These are phyloP conservation scores for Aspergillus sojae DNA, from an alignment of 2,329 filamentous ascomycete species.

Conservation along the genomic window DNA sequence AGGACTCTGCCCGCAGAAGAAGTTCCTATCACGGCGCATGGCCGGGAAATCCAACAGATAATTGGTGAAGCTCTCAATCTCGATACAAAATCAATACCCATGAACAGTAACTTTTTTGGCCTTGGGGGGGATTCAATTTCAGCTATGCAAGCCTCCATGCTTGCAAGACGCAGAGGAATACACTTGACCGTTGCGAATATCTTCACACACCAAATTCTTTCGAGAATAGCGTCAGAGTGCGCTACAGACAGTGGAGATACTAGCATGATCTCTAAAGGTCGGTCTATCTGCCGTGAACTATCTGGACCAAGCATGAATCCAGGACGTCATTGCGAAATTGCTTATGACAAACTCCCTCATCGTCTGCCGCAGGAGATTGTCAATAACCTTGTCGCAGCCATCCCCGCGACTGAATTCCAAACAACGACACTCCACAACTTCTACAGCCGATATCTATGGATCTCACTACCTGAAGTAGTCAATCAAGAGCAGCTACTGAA, in stretches of 20 bases:
- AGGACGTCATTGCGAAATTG: no score
- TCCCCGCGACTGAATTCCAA: background rate
- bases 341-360: no score
- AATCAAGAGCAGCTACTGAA: background rate
- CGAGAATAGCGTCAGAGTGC: no score
- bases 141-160: conserved; percentile 37
- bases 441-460: background rate
- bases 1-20: no score
- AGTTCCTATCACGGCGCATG: no score
- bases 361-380: background rate
- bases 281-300: no score
- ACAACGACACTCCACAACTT: background rate
- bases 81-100: conserved; percentile 12
- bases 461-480: background rate
- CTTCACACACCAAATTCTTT: background rate
- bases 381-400: background rate
- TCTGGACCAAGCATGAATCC: no score
- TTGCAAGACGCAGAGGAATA: background rate
- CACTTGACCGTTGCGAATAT: background rate
- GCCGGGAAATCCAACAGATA: conserved; percentile 2
- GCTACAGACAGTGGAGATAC: no score
- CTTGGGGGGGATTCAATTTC: conserved; percentile 48
- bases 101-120: conserved; percentile 35
- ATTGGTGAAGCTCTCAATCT: conserved; percentile 4
- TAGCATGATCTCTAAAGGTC: no score